Evolutionary conservation across 202 grass and related monocot genomes (phyloP).

Genomic region (Brachypodium distachyon): DNA sequence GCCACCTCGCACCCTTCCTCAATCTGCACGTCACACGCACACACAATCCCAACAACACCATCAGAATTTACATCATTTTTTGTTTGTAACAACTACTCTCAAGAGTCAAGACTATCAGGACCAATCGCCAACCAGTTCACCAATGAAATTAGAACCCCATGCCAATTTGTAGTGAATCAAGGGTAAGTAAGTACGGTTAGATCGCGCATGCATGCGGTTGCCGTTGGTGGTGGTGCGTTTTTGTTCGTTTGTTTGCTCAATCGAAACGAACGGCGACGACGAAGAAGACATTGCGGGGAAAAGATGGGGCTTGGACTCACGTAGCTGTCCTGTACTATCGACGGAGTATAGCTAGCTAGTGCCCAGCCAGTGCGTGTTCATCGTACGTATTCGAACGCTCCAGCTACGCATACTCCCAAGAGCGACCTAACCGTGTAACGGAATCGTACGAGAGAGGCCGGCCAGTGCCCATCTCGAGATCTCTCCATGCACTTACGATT

Average conservation of each 20-base stretch:
- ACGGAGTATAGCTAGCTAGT: too few species aligned
- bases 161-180: too few species aligned
- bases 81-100: too few species aligned
- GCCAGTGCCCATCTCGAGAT: neutral
- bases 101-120: too few species aligned
- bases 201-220: too few species aligned
- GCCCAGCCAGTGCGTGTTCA: neutral
- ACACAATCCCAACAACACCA: neutral
- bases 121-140: too few species aligned
- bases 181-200: too few species aligned
- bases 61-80: neutral
- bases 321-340: neutral
- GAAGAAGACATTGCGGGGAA: neutral
- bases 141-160: too few species aligned
- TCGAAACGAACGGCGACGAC: too few species aligned
- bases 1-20: conserved; percentile 89
- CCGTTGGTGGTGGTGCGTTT: too few species aligned
- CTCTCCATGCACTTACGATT: too few species aligned
- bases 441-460: neutral
- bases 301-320: conserved; percentile 28
- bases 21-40: conserved; percentile 33
- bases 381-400: conserved; percentile 33
- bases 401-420: conserved; percentile 28
- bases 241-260: neutral
- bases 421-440: neutral